Conservation (phyloP, 2,329 filamentous ascomycete genomes). For the Pestalotiopsis sp. region DNA sequence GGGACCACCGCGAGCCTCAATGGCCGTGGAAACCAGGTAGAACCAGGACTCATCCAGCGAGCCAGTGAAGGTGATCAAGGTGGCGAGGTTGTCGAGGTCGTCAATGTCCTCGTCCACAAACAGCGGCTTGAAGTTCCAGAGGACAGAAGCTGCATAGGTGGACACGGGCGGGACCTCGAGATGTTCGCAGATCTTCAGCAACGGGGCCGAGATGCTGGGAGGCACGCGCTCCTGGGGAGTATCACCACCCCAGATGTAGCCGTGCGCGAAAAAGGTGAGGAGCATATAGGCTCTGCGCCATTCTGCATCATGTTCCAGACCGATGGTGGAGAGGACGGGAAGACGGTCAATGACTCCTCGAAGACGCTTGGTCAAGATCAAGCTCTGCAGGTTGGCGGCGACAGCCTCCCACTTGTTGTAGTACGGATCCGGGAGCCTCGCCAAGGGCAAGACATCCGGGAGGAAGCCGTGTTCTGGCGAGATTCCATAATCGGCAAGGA, state of each 20-base stretch:
- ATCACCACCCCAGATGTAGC: constrained; percentile 95
- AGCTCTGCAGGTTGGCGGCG: constrained; percentile 79
- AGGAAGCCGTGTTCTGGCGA: constrained; percentile 84
- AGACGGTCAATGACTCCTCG: constrained; percentile 78
- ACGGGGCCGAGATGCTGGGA: constrained; percentile 78
- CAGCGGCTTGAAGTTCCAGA: constrained; percentile 97
- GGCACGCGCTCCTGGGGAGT: constrained; percentile 78
- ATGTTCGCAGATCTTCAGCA: constrained; percentile 74
- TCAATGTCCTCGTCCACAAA: constrained; percentile 83
- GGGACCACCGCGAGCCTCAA: constrained; percentile 87
- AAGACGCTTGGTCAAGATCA: constrained; percentile 84
- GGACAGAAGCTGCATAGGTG: constrained; percentile 86
- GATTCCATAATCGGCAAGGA: constrained; percentile 77
- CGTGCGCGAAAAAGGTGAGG: constrained; percentile 71
- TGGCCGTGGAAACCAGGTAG: constrained; percentile 92
- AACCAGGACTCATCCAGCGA: constrained; percentile 98
- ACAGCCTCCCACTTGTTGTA: constrained; percentile 95
- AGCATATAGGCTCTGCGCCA: constrained; percentile 80
- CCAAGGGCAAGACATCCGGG: constrained; percentile 77
- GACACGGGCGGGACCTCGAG: constrained; percentile 91
- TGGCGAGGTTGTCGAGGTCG: constrained; percentile 83
- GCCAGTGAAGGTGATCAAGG: constrained; percentile 88
- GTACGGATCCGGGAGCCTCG: constrained; percentile 82
- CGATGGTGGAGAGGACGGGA: constrained; percentile 80
- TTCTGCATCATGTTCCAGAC: constrained; percentile 82